These are phyloP conservation scores for Calamus simplicifolius DNA, from an alignment of 176 grass and related monocot species.

Conservation along the genomic window DNA sequence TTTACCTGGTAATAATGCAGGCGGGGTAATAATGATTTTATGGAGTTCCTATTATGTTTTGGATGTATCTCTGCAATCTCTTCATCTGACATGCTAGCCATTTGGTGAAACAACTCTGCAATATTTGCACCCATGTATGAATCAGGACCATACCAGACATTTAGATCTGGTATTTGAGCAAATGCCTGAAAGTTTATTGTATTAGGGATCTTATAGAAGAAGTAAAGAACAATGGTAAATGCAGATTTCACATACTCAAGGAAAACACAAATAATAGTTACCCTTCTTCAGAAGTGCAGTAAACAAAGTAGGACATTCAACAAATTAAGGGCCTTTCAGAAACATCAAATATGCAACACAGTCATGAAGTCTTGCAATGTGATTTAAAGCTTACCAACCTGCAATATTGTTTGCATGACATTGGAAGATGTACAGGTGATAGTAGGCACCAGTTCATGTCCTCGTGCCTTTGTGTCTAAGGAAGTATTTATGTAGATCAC, in stretches of 20 bases:
- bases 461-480: constrained; percentile 85
- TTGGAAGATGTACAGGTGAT: constrained; percentile 99
- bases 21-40: constrained; percentile 46
- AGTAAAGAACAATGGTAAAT: neutral
- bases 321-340: too few relatives aligned
- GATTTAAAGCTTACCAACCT: constrained; percentile 37
- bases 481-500: constrained; percentile 99
- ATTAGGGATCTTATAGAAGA: neutral
- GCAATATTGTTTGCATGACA: constrained; percentile 92
- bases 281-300: too few relatives aligned
- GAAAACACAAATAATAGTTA: neutral
- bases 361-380: neutral
- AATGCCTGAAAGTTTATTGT: constrained; percentile 51
- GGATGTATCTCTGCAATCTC: constrained; percentile 87
- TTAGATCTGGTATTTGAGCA: constrained; percentile 71
- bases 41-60: constrained; percentile 60
- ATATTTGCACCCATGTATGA: constrained; percentile 99
- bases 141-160: constrained; percentile 97
- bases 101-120: constrained; percentile 79
- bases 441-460: constrained; percentile 91
- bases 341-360: too few relatives aligned
- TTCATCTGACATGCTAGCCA: constrained; percentile 77
- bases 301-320: too few relatives aligned
- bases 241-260: too few relatives aligned
- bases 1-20: constrained; percentile 83